A percentile compares a stretch with the other conserved stretches of the same genome.
phyloP scores from a whole-genome alignment of 2,329 filamentous ascomycete species.

The Knoxdaviesia proteae region DNA sequence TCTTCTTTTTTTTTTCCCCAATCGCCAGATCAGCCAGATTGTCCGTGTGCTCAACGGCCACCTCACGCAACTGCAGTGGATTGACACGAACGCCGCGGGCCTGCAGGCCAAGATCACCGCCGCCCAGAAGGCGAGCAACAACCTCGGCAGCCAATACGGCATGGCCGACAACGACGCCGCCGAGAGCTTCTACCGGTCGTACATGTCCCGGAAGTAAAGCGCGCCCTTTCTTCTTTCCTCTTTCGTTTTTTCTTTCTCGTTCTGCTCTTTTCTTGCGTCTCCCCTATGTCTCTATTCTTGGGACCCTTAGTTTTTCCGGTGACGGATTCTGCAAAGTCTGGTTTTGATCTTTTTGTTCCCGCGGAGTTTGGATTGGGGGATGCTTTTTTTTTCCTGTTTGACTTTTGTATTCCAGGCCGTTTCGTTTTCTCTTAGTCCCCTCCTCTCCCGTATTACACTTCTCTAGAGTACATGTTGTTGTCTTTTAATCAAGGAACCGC shows the following conservation, averaged over 20 bases:
- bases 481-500: too few relatives aligned
- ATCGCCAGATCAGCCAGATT: conserved; percentile 64
- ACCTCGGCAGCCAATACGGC: conserved; percentile 33
- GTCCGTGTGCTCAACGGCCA: conserved; percentile 89
- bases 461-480: too few relatives aligned
- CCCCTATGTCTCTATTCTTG: neutral
- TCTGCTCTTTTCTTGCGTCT: neutral
- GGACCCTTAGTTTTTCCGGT: neutral
- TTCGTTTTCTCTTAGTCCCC: too few relatives aligned
- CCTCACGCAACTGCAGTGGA: conserved; percentile 77
- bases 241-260: conserved; percentile 1
- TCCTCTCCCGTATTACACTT: too few relatives aligned
- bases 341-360: too few relatives aligned
- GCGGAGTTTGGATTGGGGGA: neutral
- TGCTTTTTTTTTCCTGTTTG: neutral
- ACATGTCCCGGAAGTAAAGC: conserved; percentile 48
- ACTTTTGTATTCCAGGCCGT: neutral
- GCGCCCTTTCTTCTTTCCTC: neutral
- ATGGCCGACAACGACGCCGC: conserved; percentile 49
- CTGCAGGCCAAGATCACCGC: conserved; percentile 65
- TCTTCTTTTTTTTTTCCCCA: conserved; percentile 1
- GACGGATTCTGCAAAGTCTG: too few relatives aligned
- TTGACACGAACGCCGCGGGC: conserved; percentile 65
- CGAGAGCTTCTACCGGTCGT: conserved; percentile 82
- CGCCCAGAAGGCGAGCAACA: conserved; percentile 60